These are phyloP conservation scores for Aspergillus caelatus DNA, from an alignment of 2,329 filamentous ascomycete species.

Conservation along the genomic window DNA sequence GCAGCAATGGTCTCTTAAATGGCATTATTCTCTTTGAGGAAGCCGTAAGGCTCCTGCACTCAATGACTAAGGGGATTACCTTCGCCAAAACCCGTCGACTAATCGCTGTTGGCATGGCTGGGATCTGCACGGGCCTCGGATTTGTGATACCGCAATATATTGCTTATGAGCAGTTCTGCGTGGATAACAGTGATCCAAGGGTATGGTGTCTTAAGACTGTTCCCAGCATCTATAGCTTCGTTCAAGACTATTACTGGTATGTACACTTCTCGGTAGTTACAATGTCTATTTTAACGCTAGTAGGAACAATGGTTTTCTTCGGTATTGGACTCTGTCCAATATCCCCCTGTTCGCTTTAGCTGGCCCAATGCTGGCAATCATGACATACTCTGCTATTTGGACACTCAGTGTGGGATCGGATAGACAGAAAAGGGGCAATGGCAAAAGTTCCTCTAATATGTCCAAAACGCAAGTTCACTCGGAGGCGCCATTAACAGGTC, in stretches of 20 bases:
- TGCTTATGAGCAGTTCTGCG: constrained; percentile 11
- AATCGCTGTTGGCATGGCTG: constrained; percentile 6
- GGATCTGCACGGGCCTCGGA: constrained; percentile 10
- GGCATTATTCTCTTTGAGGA: constrained; percentile 12
- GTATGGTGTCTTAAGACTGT: constrained; percentile 8
- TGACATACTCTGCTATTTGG: constrained; percentile 5
- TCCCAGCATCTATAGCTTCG: constrained; percentile 14
- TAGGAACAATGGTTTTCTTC: constrained; percentile 15
- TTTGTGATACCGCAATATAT: constrained; percentile 11
- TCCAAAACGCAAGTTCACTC: background rate
- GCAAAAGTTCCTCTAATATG: background rate
- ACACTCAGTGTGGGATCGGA: background rate
- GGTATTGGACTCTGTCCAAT: constrained; percentile 15
- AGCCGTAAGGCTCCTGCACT: constrained; percentile 4
- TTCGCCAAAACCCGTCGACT: constrained; percentile 2
- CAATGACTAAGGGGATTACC: background rate
- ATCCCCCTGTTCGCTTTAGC: constrained; percentile 13
- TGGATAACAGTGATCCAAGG: background rate
- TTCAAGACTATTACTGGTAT: constrained; percentile 16
- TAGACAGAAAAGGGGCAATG: background rate
- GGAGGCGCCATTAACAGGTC: background rate
- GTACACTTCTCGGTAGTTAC: background rate
- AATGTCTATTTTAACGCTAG: background rate
- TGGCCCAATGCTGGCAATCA: constrained; percentile 8
- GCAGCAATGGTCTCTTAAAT: constrained; percentile 13